Evolutionary conservation across 2,329 filamentous ascomycete genomes (phyloP), one percentile per base, ranked within the genome.

Genomic region (Fusarium torreyae): DNA sequence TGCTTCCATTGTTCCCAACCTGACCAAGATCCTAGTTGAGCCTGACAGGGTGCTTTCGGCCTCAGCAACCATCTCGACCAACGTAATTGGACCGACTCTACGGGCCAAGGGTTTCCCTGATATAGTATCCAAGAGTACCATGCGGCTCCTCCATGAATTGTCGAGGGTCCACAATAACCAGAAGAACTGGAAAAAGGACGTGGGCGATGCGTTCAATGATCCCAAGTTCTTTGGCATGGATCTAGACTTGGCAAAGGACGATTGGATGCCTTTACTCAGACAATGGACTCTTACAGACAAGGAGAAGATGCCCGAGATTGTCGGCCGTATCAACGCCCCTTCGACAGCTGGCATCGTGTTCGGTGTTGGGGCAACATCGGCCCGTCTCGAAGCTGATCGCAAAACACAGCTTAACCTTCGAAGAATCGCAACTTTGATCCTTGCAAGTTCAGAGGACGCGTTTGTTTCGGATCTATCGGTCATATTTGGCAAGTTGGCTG

Each of bases 331-430:
- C 66, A 90, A 90, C 7, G 88, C 94, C 6, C 96, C 96, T 7
- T 94, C 94, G 2, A 95, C 94, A 15, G 96, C 97, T 0, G 96
- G 96, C 10, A 97, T 99, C 72, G 95, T 99, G 77, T 99, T 99
- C 75, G 96, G 96, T n/a, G 96, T 99, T 1, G 97, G 97, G 13
- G 96, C 96, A 8, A 94, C 93, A 22, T 97, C 94, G 43, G 96
- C 96, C 36, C 88, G 96, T 61, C 87, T 97, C n/a, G 96, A 99
- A 80, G 94, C 97, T 7, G 96, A 99, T 79, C 91, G 94, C 60
- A 96, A 92, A 80, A 94, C 94, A 1, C 95, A 98, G 79, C 86
- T 97, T 31, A 97, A 94, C 69, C 86, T 99, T 18, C 91, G 94
- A 14, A 89, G 96, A 46, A 89, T 97, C 46, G 89, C 94, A 6